A percentile compares a stretch with the other conserved stretches of the same genome.
These are phyloP conservation scores for Didymella sp. DNA, from an alignment of 2,329 filamentous ascomycete genomes.

Conservation along the genomic window DNA sequence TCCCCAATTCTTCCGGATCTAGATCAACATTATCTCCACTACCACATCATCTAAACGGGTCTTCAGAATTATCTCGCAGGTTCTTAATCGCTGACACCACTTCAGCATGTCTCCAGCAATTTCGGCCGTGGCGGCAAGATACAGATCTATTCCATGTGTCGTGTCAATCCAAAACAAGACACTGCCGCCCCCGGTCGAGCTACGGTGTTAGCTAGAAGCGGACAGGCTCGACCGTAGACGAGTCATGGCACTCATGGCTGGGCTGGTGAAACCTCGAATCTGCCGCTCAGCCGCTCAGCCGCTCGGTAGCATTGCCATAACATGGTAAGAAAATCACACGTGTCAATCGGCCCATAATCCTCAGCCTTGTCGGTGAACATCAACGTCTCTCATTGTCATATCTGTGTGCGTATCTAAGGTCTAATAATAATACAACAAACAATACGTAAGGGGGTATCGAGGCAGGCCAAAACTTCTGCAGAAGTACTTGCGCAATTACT, in stretches of 20 bases:
- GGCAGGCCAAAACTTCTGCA: slow-evolving; percentile 3
- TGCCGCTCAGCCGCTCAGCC: background rate
- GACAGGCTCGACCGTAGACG: slow-evolving; percentile 5
- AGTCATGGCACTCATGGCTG: slow-evolving; percentile 7
- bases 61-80: background rate
- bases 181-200: slow-evolving; percentile 4
- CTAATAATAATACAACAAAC: slow-evolving; percentile 1
- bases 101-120: slow-evolving; percentile 7
- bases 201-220: background rate
- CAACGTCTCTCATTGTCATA: slow-evolving; percentile 12
- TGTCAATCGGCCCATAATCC: slow-evolving; percentile 9
- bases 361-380: background rate
- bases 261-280: slow-evolving; percentile 9
- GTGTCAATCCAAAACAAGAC: slow-evolving; percentile 6
- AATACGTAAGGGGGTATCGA: slow-evolving; percentile 17
- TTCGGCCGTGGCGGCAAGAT: slow-evolving; percentile 10
- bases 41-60: background rate
- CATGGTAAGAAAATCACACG: background rate
- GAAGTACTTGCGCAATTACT: background rate
- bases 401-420: slow-evolving; percentile 1
- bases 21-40: background rate
- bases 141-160: background rate
- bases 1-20: slow-evolving; percentile 15
- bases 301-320: slow-evolving; percentile 1
- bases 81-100: background rate